Evolutionary conservation across 108 stramenopile genomes (phyloP), one percentile per base, ranked within the genome.

Genomic region (Cyclotella choctawhatcheeana): DNA sequence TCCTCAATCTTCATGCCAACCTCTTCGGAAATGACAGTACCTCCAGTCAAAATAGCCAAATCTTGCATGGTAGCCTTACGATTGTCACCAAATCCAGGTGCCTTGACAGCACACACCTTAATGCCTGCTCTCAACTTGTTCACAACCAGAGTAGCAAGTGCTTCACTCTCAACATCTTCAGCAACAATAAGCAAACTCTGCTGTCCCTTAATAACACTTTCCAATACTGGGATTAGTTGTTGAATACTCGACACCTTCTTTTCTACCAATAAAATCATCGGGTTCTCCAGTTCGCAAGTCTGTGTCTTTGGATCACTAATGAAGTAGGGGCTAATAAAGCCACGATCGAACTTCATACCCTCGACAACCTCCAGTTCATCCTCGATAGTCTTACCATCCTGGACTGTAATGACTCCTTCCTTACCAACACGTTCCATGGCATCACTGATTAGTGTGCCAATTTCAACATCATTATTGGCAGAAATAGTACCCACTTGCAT

Each of bases 71-170:
- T 99, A 20, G 98, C 98, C 93, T 99, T 99, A 55, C 99, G 95
- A 90, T 99, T 99, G 88, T 99, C 99, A 50, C 99, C 99, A 71
- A 99, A 99, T 53, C 99, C 99, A 10, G 99, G 99, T 24, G 99
- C 97, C 93, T 99, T 99, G 47, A 99, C 99, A 29, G 99, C 99
- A 77, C 97, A 97, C 30, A 99, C 97, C 93, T 99, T 99, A 80
- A 98, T 96, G 31, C 97, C 97, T 0, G 97, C 98, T 34, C 99
- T 93, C 31, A 99, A 94, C 85, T 99, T 99, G 93, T 99, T 99
- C 48, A 99, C 98, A n/a, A 99, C 98, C 44, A 99, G 79, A 2
- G 98, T 98, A 27, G 99, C 99, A 35, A 99, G 72, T 17, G 99
- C 99, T 80, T 99, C 99, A 43, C 88, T 90, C 74, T 99, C 99